phyloP scores from a whole-genome alignment of 2,329 filamentous ascomycete genomes.

The Exophiala calicioides region DNA sequence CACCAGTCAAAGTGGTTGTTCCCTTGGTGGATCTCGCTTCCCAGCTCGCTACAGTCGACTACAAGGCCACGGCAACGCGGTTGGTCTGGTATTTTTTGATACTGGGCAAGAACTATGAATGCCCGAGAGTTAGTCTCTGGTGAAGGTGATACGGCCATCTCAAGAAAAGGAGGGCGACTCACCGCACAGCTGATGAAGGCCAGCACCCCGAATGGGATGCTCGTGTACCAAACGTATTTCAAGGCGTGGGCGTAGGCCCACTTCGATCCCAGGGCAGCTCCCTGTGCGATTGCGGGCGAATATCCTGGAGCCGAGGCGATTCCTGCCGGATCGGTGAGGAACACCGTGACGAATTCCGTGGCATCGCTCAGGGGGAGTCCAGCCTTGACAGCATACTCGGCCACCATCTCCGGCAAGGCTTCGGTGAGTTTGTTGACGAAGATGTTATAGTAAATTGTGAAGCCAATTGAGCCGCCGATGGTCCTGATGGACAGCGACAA shows the following conservation, averaged over 20 bases:
- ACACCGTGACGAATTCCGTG: slow-evolving; percentile 1
- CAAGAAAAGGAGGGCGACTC: no score
- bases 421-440: slow-evolving; percentile 7
- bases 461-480: slow-evolving; percentile 13
- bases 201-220: slow-evolving; percentile 8
- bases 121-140: no score
- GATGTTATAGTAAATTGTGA: slow-evolving; percentile 10
- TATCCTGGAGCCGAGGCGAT: not conserved
- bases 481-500: slow-evolving; percentile 13
- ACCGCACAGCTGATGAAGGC: no score
- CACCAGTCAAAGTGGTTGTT: no score
- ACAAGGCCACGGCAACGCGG: slow-evolving; percentile 4
- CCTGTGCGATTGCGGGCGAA: slow-evolving; percentile 1
- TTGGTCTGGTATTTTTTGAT: slow-evolving; percentile 6
- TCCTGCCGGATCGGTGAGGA: not conserved
- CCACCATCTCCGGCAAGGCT: not conserved
- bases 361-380: not conserved
- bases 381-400: slow-evolving; percentile 4
- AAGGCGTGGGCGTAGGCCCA: slow-evolving; percentile 16
- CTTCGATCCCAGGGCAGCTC: slow-evolving; percentile 4
- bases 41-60: no score
- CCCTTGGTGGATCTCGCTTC: no score
- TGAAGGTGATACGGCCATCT: no score
- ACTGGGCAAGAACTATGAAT: slow-evolving; percentile 1
- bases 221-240: slow-evolving; percentile 11